Evolutionary conservation across 2,329 filamentous ascomycete genomes (phyloP), one percentile per base, ranked within the genome.

Genomic region (Colletotrichum tropicale): DNA sequence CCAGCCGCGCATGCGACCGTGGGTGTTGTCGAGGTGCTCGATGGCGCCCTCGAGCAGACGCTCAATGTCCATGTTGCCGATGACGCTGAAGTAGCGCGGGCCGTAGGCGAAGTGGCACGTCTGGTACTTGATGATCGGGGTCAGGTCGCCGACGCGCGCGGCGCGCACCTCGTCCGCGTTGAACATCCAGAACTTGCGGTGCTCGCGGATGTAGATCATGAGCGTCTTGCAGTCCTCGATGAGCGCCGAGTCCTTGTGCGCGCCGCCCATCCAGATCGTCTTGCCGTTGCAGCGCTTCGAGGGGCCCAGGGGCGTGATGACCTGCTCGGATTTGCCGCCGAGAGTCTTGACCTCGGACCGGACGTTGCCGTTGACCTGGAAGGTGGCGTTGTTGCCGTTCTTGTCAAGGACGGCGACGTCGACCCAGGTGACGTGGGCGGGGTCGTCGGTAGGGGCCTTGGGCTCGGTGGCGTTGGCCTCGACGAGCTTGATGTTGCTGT

Each of bases 1-100:
- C 61, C 24, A 72, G n/a, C 55, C 68, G 24, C 69, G 68, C 62
- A 72, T 64, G 8, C 68, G 55, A 6, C 61, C 55, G 52, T 67
- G 55, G 12, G 61, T 61, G 38, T 71, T 56, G 62, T 72, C 69
- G 52, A 62, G 62, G 30, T 56, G 38, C 3, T 67, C 55, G 32
- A 75, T 62, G 26, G 38, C 72, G 5, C 32, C 24, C 6, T 64
- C 58, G n/a, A 71, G 12, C 9, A 75, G 13, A 24, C 56, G 34
- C 21, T 75, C 71, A 13, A 66, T 48, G 34, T 70, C 71, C 71
- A 70, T 74, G 48, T 70, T 74, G 66, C 71, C 66, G 32, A 74
- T 61, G 43, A 56, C 26, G 28, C n/a, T 24, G 32, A 48, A 43
- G 15, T 36, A 18, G 64, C 30, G 34, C 16, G 36, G 52, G 36